Percentiles rank a stretch among this genome's conserved stretches.
These are phyloP conservation scores for Claviceps spartinae DNA, from an alignment of 2,329 filamentous ascomycete species.

Conservation along the genomic window DNA sequence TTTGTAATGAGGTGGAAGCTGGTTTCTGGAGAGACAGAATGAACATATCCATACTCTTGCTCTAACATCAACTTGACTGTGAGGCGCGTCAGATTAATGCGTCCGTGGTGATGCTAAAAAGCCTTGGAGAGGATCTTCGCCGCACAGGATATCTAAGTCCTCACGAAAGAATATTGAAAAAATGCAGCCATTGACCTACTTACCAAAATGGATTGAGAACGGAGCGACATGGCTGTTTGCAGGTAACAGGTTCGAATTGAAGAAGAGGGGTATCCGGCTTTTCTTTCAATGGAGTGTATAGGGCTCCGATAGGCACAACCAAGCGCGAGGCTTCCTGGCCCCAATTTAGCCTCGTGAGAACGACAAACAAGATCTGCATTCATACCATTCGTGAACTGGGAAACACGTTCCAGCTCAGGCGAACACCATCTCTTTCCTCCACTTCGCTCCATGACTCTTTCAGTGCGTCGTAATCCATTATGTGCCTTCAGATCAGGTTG, in stretches of 20 bases:
- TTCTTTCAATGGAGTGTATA: slow-evolving; percentile 93
- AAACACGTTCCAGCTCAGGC: slow-evolving; percentile 97
- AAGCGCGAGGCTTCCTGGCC: slow-evolving; percentile 78
- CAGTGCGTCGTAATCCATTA: slow-evolving; percentile 82
- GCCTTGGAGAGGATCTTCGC: not conserved
- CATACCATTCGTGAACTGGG: slow-evolving; percentile 91
- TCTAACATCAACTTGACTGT: slow-evolving; percentile 68
- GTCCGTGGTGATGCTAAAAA: not conserved
- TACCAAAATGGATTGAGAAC: slow-evolving; percentile 97
- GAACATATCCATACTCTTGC: slow-evolving; percentile 81
- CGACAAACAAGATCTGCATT: slow-evolving; percentile 8
- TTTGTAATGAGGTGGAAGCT: slow-evolving; percentile 75
- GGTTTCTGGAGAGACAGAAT: slow-evolving; percentile 74
- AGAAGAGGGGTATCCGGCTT: slow-evolving; percentile 79
- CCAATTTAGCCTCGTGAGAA: not conserved
- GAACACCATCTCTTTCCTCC: slow-evolving; percentile 90
- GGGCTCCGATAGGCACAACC: slow-evolving; percentile 87
- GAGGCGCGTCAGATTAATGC: slow-evolving; percentile 9
- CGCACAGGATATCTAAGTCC: not conserved
- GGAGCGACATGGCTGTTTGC: slow-evolving; percentile 89
- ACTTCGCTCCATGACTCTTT: slow-evolving; percentile 96
- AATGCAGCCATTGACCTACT: slow-evolving; percentile 15
- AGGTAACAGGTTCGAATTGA: slow-evolving; percentile 92
- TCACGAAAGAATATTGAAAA: not conserved
- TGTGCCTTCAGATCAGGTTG: not conserved